Conservation (phyloP, 441 rosid genomes). For the Omphalea diandra region DNA sequence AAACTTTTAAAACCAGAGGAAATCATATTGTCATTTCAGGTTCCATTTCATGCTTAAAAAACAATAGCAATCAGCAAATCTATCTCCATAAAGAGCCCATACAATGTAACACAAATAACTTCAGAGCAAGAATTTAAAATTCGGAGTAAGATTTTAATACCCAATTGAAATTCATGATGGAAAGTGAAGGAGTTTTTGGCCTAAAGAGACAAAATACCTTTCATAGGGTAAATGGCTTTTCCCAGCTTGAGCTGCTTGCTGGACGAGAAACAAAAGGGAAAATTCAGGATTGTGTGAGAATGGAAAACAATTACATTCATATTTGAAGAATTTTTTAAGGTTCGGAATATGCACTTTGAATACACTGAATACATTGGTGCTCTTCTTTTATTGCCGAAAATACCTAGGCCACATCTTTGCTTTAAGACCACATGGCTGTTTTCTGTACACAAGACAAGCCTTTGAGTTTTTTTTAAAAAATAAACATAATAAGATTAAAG, state of each 20-base stretch:
- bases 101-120: too few species aligned
- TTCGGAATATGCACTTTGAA: slow-evolving; percentile 16
- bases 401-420: slow-evolving; percentile 20
- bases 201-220: slow-evolving; percentile 36
- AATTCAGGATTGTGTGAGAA: slow-evolving; percentile 18
- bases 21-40: too few species aligned
- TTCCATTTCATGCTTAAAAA: background rate
- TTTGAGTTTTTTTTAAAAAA: background rate
- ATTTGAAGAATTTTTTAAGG: slow-evolving; percentile 18
- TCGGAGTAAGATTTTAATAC: too few species aligned
- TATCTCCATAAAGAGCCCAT: too few species aligned
- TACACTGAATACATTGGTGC: background rate
- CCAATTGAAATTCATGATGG: slow-evolving; percentile 10
- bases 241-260: slow-evolving; percentile 33
- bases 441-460: background rate
- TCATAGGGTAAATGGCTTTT: slow-evolving; percentile 20
- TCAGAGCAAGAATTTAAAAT: too few species aligned
- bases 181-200: background rate
- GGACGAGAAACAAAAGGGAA: slow-evolving; percentile 23
- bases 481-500: background rate
- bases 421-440: slow-evolving; percentile 14
- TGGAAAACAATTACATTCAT: slow-evolving; percentile 41
- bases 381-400: background rate
- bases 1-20: background rate
- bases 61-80: background rate